Conservation (phyloP, 2,329 filamentous ascomycete species). For the Cladophialophora bantiana region DNA sequence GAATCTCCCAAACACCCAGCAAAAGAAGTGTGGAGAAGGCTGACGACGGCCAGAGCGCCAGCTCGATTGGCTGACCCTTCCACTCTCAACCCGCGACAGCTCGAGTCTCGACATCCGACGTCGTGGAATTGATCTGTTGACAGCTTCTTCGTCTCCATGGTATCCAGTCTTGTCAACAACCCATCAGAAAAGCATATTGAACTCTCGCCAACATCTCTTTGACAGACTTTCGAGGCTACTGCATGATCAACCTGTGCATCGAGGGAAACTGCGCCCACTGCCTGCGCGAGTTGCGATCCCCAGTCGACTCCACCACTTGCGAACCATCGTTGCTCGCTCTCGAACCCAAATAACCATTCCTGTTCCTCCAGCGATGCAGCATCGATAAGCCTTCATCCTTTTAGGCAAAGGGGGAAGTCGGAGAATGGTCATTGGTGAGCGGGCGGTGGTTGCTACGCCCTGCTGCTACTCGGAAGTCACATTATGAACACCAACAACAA, state of each 20-base stretch:
- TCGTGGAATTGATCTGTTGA: constrained; percentile 18
- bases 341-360: not conserved
- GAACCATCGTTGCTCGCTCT: constrained; percentile 6
- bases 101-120: constrained; percentile 18
- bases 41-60: constrained; percentile 15
- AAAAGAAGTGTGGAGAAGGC: constrained; percentile 8
- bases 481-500: constrained; percentile 33
- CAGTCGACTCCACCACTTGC: constrained; percentile 10
- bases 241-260: not conserved
- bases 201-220: not conserved
- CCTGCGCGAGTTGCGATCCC: constrained; percentile 4
- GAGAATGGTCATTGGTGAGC: constrained; percentile 22
- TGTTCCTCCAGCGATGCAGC: constrained; percentile 13
- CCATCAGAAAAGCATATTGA: not conserved
- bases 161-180: not conserved
- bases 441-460: constrained; percentile 12
- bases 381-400: constrained; percentile 3
- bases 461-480: constrained; percentile 10
- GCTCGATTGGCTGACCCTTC: constrained; percentile 12
- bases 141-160: constrained; percentile 23
- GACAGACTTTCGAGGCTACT: not conserved
- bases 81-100: constrained; percentile 15
- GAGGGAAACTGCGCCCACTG: not conserved
- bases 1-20: not conserved
- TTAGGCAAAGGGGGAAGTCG: constrained; percentile 9